Percentiles rank a stretch among this genome's conserved stretches.
Evolutionary conservation across 78 protist genomes (phyloP).

Genomic region (Acrasis kona): DNA sequence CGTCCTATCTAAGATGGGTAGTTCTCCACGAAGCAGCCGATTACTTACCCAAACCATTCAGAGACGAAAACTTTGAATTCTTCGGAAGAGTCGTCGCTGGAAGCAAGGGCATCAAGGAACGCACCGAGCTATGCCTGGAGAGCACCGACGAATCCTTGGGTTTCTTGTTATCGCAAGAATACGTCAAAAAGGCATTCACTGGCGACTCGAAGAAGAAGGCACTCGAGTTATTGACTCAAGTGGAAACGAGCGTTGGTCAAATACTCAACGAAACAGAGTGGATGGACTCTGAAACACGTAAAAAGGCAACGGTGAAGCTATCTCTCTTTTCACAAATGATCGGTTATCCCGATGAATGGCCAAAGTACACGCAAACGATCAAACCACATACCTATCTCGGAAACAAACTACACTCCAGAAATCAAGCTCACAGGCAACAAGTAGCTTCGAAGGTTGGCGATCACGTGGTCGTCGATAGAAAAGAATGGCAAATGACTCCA

Average conservation of each 20-base stretch:
- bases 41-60: too few relatives aligned
- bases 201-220: background rate
- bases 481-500: conserved; percentile 8
- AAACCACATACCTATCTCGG: background rate
- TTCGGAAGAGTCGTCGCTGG: too few relatives aligned
- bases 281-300: background rate
- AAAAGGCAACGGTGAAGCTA: background rate
- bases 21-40: too few relatives aligned
- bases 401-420: background rate
- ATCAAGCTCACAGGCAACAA: background rate
- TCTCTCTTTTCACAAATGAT: background rate
- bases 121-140: background rate
- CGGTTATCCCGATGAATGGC: background rate
- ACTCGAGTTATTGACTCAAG: background rate
- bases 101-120: too few relatives aligned
- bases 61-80: too few relatives aligned
- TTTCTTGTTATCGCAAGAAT: background rate
- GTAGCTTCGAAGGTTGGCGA: too few relatives aligned
- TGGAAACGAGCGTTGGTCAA: background rate
- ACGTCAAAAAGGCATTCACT: background rate
- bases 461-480: background rate
- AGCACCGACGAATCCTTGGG: background rate
- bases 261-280: background rate
- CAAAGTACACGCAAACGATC: background rate
- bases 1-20: too few relatives aligned